phyloP scores from a whole-genome alignment of 192 early-diverging fungal genomes.

The Coemansia sp. region DNA sequence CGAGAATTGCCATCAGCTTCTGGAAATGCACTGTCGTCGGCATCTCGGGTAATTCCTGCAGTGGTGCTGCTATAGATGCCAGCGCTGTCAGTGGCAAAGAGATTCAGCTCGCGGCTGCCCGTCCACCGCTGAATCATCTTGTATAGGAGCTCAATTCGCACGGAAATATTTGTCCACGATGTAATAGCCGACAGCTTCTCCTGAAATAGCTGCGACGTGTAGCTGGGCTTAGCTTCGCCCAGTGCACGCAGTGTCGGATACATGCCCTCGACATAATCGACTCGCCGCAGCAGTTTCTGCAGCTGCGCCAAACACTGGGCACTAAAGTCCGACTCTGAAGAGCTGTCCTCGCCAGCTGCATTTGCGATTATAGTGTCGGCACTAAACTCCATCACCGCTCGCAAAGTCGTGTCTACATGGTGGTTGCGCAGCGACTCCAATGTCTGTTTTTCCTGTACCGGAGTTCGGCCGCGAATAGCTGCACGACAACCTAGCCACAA shows the following conservation, averaged over 20 bases:
- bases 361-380: conserved; percentile 27
- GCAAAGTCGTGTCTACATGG: conserved; percentile 32
- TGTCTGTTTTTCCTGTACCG: conserved; percentile 63
- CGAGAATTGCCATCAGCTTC: background rate
- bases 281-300: conserved; percentile 64
- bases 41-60: conserved; percentile 19
- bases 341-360: conserved; percentile 1
- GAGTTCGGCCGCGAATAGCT: conserved; percentile 58
- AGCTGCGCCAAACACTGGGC: conserved; percentile 58
- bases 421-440: conserved; percentile 60
- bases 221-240: conserved; percentile 62
- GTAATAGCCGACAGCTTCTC: conserved; percentile 68
- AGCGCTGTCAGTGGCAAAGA: conserved; percentile 22
- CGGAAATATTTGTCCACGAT: conserved; percentile 72
- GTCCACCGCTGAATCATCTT: conserved; percentile 82
- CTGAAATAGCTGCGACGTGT: conserved; percentile 67
- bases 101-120: conserved; percentile 56
- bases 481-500: conserved; percentile 77
- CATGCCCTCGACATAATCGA: conserved; percentile 76
- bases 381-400: conserved; percentile 67
- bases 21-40: background rate
- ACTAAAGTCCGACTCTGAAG: conserved; percentile 25
- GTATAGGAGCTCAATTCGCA: conserved; percentile 67
- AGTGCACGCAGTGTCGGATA: conserved; percentile 69
- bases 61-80: conserved; percentile 24